These are phyloP conservation scores for Diphasiastrum complanatum DNA, from an alignment of 83 land plant genomes.

Conservation along the genomic window DNA sequence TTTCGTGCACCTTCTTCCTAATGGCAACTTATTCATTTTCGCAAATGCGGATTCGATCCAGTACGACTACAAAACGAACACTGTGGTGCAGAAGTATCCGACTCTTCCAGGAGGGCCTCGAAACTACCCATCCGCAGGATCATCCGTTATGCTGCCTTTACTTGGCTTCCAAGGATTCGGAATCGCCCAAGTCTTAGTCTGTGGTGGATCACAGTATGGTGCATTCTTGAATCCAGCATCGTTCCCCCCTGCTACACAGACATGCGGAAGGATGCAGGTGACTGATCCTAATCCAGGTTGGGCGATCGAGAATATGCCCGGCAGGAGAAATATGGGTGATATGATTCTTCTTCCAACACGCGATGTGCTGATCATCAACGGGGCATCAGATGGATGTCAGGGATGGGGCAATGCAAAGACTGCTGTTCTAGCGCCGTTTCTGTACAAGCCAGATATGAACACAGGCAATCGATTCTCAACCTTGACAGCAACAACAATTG, in stretches of 20 bases:
- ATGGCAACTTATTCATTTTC: slow-evolving; percentile 14
- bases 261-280: slow-evolving; percentile 7
- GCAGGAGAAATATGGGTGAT: slow-evolving; percentile 18
- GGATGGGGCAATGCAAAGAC: slow-evolving; percentile 3
- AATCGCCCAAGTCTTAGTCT: background rate
- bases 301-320: slow-evolving; percentile 4
- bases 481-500: background rate
- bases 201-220: background rate
- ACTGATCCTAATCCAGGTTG: background rate
- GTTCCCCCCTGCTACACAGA: background rate
- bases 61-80: slow-evolving; percentile 7
- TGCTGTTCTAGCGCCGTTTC: background rate
- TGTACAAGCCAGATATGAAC: background rate
- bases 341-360: slow-evolving; percentile 23
- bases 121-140: slow-evolving; percentile 3
- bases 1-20: slow-evolving; percentile 17
- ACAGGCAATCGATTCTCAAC: background rate
- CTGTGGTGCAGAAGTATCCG: slow-evolving; percentile 6
- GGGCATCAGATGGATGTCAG: slow-evolving; percentile 19
- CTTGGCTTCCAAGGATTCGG: background rate
- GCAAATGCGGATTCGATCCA: slow-evolving; percentile 20
- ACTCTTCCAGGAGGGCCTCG: slow-evolving; percentile 12
- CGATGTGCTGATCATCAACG: slow-evolving; percentile 21
- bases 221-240: background rate
- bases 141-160: slow-evolving; percentile 3